Conservation (phyloP, 495 filamentous ascomycete genomes). For the Aspergillus haitiensis region DNA sequence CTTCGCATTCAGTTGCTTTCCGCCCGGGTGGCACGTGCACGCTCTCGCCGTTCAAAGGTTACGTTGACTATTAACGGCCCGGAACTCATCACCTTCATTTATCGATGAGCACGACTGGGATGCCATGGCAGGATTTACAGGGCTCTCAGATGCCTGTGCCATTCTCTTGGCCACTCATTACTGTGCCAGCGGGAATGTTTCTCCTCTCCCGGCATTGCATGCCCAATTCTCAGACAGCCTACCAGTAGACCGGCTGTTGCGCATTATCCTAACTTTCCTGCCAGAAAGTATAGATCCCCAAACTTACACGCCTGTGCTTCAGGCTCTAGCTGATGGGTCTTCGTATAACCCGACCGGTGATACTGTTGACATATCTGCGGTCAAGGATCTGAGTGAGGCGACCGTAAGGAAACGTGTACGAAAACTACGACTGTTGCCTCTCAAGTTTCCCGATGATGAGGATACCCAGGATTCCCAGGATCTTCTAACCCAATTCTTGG, state of each 20-base stretch:
- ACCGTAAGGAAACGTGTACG: constrained; percentile 68
- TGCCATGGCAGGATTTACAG: constrained; percentile 43
- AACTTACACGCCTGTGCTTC: constrained; percentile 61
- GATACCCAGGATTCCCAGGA: constrained; percentile 51
- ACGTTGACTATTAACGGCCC: constrained; percentile 9
- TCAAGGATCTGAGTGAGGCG: constrained; percentile 61
- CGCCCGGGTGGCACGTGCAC: constrained; percentile 43
- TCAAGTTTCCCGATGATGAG: constrained; percentile 52
- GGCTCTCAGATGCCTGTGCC: constrained; percentile 48
- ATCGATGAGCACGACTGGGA: constrained; percentile 3
- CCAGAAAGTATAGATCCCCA: constrained; percentile 72
- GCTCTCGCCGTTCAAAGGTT: constrained; percentile 23
- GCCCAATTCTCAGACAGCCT: constrained; percentile 58
- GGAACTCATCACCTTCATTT: constrained; percentile 25
- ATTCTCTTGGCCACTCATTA: constrained; percentile 50
- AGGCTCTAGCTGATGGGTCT: constrained; percentile 51
- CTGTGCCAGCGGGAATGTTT: constrained; percentile 57
- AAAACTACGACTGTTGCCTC: constrained; percentile 66
- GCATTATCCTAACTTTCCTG: constrained; percentile 81
- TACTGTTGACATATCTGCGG: constrained; percentile 56
- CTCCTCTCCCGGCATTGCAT: constrained; percentile 60
- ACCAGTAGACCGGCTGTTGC: constrained; percentile 65
- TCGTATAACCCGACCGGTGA: constrained; percentile 29
- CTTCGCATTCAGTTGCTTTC: constrained; percentile 33
- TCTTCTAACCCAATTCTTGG: constrained; percentile 65